Base-by-base conservation (phyloP, 371 early-diverging fungal genomes). In the Mucor indicus region DNA sequence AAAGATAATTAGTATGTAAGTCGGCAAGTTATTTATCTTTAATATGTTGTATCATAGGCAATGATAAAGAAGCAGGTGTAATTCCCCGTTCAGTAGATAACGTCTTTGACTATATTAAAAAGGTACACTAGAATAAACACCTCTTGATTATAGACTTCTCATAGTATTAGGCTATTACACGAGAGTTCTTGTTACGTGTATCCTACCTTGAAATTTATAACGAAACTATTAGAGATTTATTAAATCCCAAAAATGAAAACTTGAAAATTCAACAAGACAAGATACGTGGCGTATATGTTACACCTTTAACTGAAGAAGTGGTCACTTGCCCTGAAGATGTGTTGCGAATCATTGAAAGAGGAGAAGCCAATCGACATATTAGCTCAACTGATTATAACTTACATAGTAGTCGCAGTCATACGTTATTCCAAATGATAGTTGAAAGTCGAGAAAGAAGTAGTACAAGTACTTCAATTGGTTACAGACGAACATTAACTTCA, bases 191-290 rank as follows among this genome's bases (percentile, higher is more conserved):
- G 17, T 54, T 96, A 24, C 84, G 93, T 38, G 96, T 98, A 11
- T 92, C 96, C 2, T 98, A 93, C 62, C 51, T 97, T 40, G 98
- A 99, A 68, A 95, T 99, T 29, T 99, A 98, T 63, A 95, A 95
- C 65, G 99, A 99, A 55, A 80, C 75, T 4, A 84, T 94, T 41
- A 75, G 79, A 15, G 95, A 96, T 67, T 64, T 96, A 13, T 67
- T 91, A 6, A 65, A 84, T 17, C 93, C 95, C 0, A 77, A 83
- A 12, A 84, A 83, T 30, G 75, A 72, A 33, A 89, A 94, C 42
- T 60, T 95, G 13, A 77, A 83, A 53, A 92, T 95, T 36, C 44
- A 52, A 9, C 58, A 59, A 57, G 66, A 69, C 35, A 61, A 57
- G 41, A 37, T 44, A 20, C 81, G 84, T 23, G 95, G 93, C 17